These are phyloP conservation scores for Penicillium crystallinum DNA, from an alignment of 495 filamentous ascomycete species.

Conservation along the genomic window DNA sequence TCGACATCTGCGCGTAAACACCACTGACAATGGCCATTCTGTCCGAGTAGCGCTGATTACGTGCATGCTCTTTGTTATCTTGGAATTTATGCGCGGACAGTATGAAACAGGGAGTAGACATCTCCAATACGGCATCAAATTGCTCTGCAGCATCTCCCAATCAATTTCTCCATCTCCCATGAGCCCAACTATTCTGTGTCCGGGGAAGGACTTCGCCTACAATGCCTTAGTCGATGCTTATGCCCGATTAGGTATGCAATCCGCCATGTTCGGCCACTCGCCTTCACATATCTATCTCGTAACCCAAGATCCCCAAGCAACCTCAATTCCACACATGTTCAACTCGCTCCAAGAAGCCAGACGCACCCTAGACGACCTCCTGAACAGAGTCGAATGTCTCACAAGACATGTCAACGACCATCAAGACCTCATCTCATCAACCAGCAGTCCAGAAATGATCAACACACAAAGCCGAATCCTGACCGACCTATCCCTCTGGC, in stretches of 20 bases:
- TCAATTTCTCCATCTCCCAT: slow-evolving; percentile 1
- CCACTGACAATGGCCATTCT: slow-evolving; percentile 3
- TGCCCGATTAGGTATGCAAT: slow-evolving; percentile 11
- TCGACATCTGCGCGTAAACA: slow-evolving; percentile 1
- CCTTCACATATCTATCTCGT: slow-evolving; percentile 14
- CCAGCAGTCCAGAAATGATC: too few relatives aligned
- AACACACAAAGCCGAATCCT: too few relatives aligned
- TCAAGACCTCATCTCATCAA: too few relatives aligned
- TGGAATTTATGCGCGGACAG: slow-evolving; percentile 47
- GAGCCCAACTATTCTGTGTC: slow-evolving; percentile 7
- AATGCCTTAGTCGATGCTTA: slow-evolving; percentile 20
- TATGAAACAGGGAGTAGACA: slow-evolving; percentile 40
- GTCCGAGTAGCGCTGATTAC: slow-evolving; percentile 40
- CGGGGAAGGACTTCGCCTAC: slow-evolving; percentile 18
- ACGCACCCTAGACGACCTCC: slow-evolving; percentile 13
- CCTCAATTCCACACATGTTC: slow-evolving; percentile 12
- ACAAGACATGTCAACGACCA: slow-evolving; percentile 2
- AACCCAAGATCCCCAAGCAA: slow-evolving; percentile 8
- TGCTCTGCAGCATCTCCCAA: slow-evolving; percentile 7
- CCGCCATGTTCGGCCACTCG: slow-evolving; percentile 20
- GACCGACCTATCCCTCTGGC: too few relatives aligned
- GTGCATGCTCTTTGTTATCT: slow-evolving; percentile 47
- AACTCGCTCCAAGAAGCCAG: slow-evolving; percentile 7
- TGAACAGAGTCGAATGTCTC: slow-evolving; percentile 17
- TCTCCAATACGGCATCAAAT: slow-evolving; percentile 38